Base-by-base conservation (phyloP, 768 basidiomycete genomes). In the Grammothele lineata region DNA sequence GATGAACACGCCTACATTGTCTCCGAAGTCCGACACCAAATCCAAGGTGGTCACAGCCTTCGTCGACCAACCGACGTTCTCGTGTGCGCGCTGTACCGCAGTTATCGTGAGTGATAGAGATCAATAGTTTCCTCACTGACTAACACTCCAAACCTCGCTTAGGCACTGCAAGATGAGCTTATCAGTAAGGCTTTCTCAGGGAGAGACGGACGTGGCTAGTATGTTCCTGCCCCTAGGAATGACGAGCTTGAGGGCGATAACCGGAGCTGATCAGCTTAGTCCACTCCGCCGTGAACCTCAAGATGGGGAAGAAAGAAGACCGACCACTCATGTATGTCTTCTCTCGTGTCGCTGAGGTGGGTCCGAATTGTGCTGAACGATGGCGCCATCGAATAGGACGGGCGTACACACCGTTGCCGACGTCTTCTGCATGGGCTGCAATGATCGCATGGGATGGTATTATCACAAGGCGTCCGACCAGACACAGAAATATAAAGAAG, bases 151-250 rank as follows among this genome's bases (percentile, higher is more conserved):
- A 8, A 30, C 27, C 27, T 30, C 27, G n/a, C 15, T 32, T 48
- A 90, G 87, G 77, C 83, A 18, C 71, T 92, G 14, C 87, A 91
- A 62, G 89, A 92, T 54, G 88, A 91, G 56, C 65, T 90, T 18
- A 87, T 92, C 50, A 88, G 85, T 70, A 92, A 91, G 60, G 70
- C 86, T 0, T 92, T 92, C 67, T 84, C 87, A 22, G 88, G 88
- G 5, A 70, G 89, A 57, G 89, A 92, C 38, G 88, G 88, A 2
- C 72, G 85, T 48, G 88, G 87, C 58, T 90, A 80, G 88, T 81
- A 56, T 64, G 87, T 78, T 27, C 25, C 5, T 27, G 40, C 35
- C 11, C 18, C 30, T 32, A 32, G 15, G 30, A 9, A 32, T 32
- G 9, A 32, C 30, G 15, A 32, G 30, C 30, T 32, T 32, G 15